Base-by-base conservation (phyloP, 441 rosid genomes). In the Viola pubescens region DNA sequence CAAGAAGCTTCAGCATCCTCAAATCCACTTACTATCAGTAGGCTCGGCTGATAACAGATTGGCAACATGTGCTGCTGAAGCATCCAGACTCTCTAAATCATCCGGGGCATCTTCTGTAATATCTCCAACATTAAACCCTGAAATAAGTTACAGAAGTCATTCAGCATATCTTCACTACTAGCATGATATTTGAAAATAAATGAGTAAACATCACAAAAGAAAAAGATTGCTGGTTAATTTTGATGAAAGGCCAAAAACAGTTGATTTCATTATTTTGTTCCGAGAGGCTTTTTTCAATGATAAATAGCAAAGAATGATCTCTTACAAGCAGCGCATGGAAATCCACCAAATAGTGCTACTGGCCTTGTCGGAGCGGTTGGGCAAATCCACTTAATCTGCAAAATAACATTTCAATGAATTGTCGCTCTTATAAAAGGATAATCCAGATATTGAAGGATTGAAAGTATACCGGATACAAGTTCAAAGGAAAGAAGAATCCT, bases 311-410 rank as follows among this genome's bases (percentile, higher is more conserved):
- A 51, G 11, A 26, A 5, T 10, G 8, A 13, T 37, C 63, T 52
- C 88, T 80, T 80, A 88, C 98, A 91, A 65, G 96, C 95, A 66
- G 92, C 85, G 77, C 91, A 83, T 13, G 88, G 89, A 68, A 88
- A 88, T 74, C 98, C 96, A 61, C 96, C 90, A 63, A 91, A 77
- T 59, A 83, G 51, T 49, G 82, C 70, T 64, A 91, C 81, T 1
- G 95, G 95, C 58, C 73, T 90, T 62, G 89, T 79, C 55, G 98
- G 96, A 67, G 98, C 96, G 58, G 96, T 91, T 9, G 96, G 98
- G 75, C 95, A 91, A 46, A 91, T 86, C 98, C 98, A 91, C 72
- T 88, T 91, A 65, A 91, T 81, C 98, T 91, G 86, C 48, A 60
- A 54, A 37, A 26, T 62, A 48, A 62, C 56, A 34, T 54, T 54